These are phyloP conservation scores for Fusarium sp. DNA, from an alignment of 2,329 filamentous ascomycete species.

Conservation along the genomic window DNA sequence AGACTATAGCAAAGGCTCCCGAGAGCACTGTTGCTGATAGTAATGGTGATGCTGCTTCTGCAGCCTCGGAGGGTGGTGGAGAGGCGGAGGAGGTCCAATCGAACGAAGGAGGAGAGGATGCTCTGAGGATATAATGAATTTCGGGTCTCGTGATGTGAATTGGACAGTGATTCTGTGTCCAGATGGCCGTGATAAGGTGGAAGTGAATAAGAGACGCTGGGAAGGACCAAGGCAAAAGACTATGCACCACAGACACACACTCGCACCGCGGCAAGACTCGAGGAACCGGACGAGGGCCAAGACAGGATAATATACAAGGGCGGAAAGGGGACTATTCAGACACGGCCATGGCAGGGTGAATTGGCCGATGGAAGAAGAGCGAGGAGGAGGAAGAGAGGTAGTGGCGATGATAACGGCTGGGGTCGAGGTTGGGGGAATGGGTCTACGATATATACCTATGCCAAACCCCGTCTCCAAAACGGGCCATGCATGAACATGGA, in stretches of 20 bases:
- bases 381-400: slow-evolving; percentile 41
- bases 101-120: slow-evolving; percentile 26
- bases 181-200: slow-evolving; percentile 27
- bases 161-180: slow-evolving; percentile 38
- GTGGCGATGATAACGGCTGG: slow-evolving; percentile 40
- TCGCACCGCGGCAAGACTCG: slow-evolving; percentile 34
- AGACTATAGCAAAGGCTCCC: slow-evolving; percentile 13
- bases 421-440: slow-evolving; percentile 50
- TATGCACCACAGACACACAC: slow-evolving; percentile 42
- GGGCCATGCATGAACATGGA: slow-evolving; percentile 52
- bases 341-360: slow-evolving; percentile 42
- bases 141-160: slow-evolving; percentile 31
- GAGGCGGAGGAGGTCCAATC: slow-evolving; percentile 15
- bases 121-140: slow-evolving; percentile 24
- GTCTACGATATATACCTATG: slow-evolving; percentile 57
- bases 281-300: slow-evolving; percentile 27
- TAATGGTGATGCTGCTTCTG: slow-evolving; percentile 1
- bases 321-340: slow-evolving; percentile 42
- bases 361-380: slow-evolving; percentile 37
- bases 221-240: slow-evolving; percentile 41
- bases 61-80: slow-evolving; percentile 2
- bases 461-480: slow-evolving; percentile 40
- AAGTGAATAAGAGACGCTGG: slow-evolving; percentile 42
- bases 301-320: slow-evolving; percentile 41
- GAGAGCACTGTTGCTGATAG: slow-evolving; percentile 1